Evolutionary conservation across 257 asterid genomes (phyloP).

Genomic region (Cordia subcordata): DNA sequence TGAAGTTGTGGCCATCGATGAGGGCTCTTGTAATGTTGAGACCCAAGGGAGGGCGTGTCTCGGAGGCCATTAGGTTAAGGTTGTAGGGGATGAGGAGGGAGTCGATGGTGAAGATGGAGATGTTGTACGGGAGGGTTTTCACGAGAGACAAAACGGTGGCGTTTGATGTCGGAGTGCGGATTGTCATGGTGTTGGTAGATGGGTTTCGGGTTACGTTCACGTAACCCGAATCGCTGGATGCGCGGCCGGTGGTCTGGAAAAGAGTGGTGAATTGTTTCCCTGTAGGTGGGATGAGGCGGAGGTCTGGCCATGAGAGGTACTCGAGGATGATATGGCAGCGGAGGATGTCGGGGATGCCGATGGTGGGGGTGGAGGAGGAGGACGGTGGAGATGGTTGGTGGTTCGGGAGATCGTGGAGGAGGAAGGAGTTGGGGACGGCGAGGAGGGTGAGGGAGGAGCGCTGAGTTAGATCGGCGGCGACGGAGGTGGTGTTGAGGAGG

Average conservation of each 20-base stretch:
- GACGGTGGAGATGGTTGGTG: slow-evolving; percentile 24
- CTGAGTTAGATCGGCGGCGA: slow-evolving; percentile 45
- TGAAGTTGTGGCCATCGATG: slow-evolving; percentile 74
- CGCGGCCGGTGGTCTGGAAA: slow-evolving; percentile 71
- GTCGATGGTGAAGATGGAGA: slow-evolving; percentile 50
- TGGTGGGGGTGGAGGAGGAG: slow-evolving; percentile 28
- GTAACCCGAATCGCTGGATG: slow-evolving; percentile 48
- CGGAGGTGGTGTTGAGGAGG: slow-evolving; percentile 54
- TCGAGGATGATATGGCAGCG: slow-evolving; percentile 82
- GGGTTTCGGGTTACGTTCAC: slow-evolving; percentile 59
- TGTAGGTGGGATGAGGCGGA: slow-evolving; percentile 49
- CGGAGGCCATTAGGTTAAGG: slow-evolving; percentile 75
- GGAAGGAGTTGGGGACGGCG: slow-evolving; percentile 47
- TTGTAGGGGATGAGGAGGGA: slow-evolving; percentile 52
- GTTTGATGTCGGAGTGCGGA: slow-evolving; percentile 58
- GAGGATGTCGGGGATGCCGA: slow-evolving; percentile 60
- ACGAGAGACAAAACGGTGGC: slow-evolving; percentile 56
- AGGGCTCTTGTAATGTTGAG: slow-evolving; percentile 70
- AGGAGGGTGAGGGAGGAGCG: slow-evolving; percentile 55
- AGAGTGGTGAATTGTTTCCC: slow-evolving; percentile 69
- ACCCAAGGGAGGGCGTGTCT: slow-evolving; percentile 71
- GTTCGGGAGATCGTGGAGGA: slow-evolving; percentile 18
- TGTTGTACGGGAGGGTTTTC: slow-evolving; percentile 48
- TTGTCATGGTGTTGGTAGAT: slow-evolving; percentile 28
- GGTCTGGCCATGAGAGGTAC: slow-evolving; percentile 56